Evolutionary conservation across 805 yeast genomes (phyloP), one percentile per base, ranked within the genome.

Genomic region (Yarrowia osloensis): DNA sequence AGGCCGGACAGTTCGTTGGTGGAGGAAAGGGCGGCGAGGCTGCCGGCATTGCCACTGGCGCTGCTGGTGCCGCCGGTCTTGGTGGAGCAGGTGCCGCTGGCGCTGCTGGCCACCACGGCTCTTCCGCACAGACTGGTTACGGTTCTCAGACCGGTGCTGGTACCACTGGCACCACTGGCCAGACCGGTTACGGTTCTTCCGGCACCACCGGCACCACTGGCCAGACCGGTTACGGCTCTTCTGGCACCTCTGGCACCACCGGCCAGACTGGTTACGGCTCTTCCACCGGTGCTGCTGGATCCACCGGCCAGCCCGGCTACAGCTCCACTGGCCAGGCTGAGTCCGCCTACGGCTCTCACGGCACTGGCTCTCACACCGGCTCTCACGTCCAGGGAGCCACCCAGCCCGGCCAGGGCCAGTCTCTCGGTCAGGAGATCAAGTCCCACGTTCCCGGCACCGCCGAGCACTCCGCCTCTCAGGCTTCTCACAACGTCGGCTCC

Each of bases 31-130:
- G 63, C 21, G 63, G 63, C 21, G 26, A 61, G 42, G 57, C 42
- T 11, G 67, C 67, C 35, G 67, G 67, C 19, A 50, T 50, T 12
- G 63, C 44, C 8, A 15, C 66, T 13, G 66, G 61, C 22, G 62
- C 26, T 24, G 66, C 66, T 26, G 67, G 44, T 13, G 65, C 47
- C 21, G 63, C 63, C 40, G 67, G 67, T 26, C 46, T 40, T 37
- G 67, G 40, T n/a, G 67, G 49, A 6, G 63, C 63, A 28, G 67
- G 62, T 37, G 47, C 31, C 17, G 46, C 49, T 39, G 67, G 63
- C 15, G 37, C 49, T 22, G 62, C 46, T 13, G 62, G 65, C 22
- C 26, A 22, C 8, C 42, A 31, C 13, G 66, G 66, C 42, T 29
- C 54, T 33, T 12, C 65, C 31, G 50, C 24, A 42, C 52, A 42